Conservation (phyloP, 306 rosid genomes). For the Quercus suber region DNA sequence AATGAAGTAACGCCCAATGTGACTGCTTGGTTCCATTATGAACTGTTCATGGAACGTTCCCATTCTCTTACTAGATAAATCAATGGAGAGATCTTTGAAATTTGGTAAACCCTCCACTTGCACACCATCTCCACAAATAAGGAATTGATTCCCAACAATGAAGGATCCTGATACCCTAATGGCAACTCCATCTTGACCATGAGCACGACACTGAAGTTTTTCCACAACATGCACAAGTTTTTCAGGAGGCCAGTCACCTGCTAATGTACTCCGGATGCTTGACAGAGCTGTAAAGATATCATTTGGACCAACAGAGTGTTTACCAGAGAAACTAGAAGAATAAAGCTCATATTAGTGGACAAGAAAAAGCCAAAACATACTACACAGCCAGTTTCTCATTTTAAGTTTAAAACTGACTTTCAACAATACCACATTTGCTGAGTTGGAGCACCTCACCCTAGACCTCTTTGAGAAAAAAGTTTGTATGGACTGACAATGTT, state of each 20-base stretch:
- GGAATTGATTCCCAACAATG: constrained; percentile 83
- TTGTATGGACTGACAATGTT: not conserved
- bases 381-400: not conserved
- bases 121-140: constrained; percentile 93
- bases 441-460: not conserved
- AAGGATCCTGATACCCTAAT: constrained; percentile 91
- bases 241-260: constrained; percentile 93
- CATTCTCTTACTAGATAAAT: constrained; percentile 74
- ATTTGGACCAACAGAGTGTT: constrained; percentile 60
- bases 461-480: not conserved
- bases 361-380: not conserved
- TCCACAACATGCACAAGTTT: constrained; percentile 91
- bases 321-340: constrained; percentile 67
- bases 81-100: constrained; percentile 79
- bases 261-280: constrained; percentile 62
- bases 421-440: not conserved
- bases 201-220: constrained; percentile 79
- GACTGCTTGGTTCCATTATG: constrained; percentile 64
- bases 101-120: constrained; percentile 90
- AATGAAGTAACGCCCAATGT: constrained; percentile 73
- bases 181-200: constrained; percentile 76
- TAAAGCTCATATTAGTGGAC: not conserved
- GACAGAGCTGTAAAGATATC: constrained; percentile 56
- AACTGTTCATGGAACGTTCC: constrained; percentile 89
- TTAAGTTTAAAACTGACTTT: not conserved